A percentile compares a stretch with the other conserved stretches of the same genome.
Conservation (phyloP, 768 basidiomycete species). For the Collybiopsis confluens region DNA sequence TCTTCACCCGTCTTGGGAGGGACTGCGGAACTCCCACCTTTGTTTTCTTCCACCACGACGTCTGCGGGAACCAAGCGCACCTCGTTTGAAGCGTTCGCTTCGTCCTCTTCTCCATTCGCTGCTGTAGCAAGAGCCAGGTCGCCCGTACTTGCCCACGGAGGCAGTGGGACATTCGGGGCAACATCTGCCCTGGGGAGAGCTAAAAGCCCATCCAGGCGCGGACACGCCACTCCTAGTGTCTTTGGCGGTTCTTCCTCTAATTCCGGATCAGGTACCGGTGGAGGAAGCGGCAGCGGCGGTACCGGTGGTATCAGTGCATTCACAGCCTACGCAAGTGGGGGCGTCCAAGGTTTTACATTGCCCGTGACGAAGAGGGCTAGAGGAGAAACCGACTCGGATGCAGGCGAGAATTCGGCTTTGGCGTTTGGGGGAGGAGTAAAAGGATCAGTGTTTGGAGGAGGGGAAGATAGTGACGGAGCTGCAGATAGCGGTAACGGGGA, state of each 20-base stretch:
- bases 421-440: background rate
- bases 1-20: conserved; percentile 14
- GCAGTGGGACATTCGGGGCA: conserved; percentile 21
- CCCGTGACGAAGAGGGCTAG: conserved; percentile 54
- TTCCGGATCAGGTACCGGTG: conserved; percentile 17
- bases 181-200: conserved; percentile 29
- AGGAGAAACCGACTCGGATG: conserved; percentile 30
- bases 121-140: conserved; percentile 47
- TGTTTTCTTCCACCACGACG: conserved; percentile 11
- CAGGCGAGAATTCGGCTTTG: background rate
- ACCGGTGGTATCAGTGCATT: conserved; percentile 51
- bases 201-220: background rate
- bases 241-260: conserved; percentile 1
- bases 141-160: conserved; percentile 41
- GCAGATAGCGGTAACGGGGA: conserved; percentile 29
- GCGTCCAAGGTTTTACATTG: conserved; percentile 46
- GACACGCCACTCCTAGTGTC: background rate
- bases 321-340: conserved; percentile 50
- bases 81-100: conserved; percentile 56
- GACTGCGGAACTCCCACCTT: conserved; percentile 15
- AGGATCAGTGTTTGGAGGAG: conserved; percentile 31
- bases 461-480: conserved; percentile 42
- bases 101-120: conserved; percentile 47
- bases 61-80: conserved; percentile 41
- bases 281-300: conserved; percentile 22